A percentile compares a stretch with the other conserved stretches of the same genome.
Conservation (phyloP, 192 early-diverging fungal genomes). For the Rhizophlyctis rosea region DNA sequence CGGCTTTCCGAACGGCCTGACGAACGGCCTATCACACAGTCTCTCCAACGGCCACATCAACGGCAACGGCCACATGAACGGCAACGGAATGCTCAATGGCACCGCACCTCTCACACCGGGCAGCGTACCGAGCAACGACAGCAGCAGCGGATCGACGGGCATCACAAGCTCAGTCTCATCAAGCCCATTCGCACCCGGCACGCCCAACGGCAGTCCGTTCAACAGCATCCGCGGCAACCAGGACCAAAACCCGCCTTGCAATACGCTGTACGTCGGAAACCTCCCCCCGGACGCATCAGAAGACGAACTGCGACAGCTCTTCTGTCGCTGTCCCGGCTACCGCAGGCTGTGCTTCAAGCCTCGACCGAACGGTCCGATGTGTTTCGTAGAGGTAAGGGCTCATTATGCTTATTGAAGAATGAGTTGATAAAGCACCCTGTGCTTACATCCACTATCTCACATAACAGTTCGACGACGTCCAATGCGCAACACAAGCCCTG, state of each 20-base stretch:
- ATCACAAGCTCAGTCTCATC: conserved; percentile 4
- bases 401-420: too few species aligned
- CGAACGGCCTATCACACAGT: not conserved
- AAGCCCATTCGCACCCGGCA: not conserved
- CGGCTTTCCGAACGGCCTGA: not conserved
- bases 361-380: conserved; percentile 94
- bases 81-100: not conserved
- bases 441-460: too few species aligned
- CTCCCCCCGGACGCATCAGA: conserved; percentile 83
- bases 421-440: too few species aligned
- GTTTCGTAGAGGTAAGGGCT: conserved; percentile 84
- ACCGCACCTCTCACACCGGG: not conserved
- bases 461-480: conserved; percentile 86
- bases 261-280: conserved; percentile 98
- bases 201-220: conserved; percentile 9
- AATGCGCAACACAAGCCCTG: conserved; percentile 85
- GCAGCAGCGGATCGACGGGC: conserved; percentile 9
- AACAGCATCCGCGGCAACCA: conserved; percentile 33
- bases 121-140: conserved; percentile 29
- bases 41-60: not conserved
- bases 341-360: conserved; percentile 84
- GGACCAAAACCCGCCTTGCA: conserved; percentile 98
- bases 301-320: conserved; percentile 83
- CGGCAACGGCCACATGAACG: not conserved
- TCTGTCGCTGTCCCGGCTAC: conserved; percentile 80